Evolutionary conservation across 495 filamentous ascomycete species (phyloP).

Genomic region (Bacidia gigantensis): DNA sequence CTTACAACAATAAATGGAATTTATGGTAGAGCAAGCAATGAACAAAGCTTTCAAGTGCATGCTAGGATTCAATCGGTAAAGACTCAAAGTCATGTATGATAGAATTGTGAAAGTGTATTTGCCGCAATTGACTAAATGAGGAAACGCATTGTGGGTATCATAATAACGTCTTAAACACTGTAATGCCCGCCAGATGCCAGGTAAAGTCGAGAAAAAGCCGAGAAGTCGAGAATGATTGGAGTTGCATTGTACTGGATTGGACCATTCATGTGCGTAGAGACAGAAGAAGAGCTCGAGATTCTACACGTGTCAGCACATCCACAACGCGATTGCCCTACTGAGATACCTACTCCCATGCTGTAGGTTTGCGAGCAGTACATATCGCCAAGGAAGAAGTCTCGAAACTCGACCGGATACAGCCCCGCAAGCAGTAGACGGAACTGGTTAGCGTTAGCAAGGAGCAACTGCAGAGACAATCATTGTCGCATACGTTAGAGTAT

Average conservation of each 20-base stretch:
- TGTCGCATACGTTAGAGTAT: conserved; percentile 58
- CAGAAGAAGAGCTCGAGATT: conserved; percentile 93
- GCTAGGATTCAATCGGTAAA: conserved; percentile 62
- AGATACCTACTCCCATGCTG: conserved; percentile 55
- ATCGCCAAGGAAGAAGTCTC: conserved; percentile 94
- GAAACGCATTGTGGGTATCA: conserved; percentile 77
- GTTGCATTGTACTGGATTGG: conserved; percentile 60
- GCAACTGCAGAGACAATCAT: neutral
- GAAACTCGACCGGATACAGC: conserved; percentile 84
- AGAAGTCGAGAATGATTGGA: conserved; percentile 70
- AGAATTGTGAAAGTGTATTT: conserved; percentile 84
- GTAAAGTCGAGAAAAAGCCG: conserved; percentile 75
- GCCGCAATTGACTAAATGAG: conserved; percentile 80
- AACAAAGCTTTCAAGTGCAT: conserved; percentile 50
- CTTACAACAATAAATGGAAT: conserved; percentile 67
- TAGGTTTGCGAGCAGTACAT: conserved; percentile 96
- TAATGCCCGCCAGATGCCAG: conserved; percentile 73
- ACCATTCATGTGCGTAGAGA: conserved; percentile 67
- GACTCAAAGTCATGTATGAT: conserved; percentile 57
- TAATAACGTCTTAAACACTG: conserved; percentile 85
- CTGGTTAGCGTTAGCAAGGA: conserved; percentile 32
- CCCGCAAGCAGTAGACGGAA: conserved; percentile 76
- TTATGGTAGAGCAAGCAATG: conserved; percentile 64
- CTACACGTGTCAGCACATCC: conserved; percentile 29
- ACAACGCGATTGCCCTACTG: neutral